A percentile compares a stretch with the other conserved stretches of the same genome.
phyloP scores from a whole-genome alignment of 371 early-diverging fungal genomes.

The Chytridium lagenaria region DNA sequence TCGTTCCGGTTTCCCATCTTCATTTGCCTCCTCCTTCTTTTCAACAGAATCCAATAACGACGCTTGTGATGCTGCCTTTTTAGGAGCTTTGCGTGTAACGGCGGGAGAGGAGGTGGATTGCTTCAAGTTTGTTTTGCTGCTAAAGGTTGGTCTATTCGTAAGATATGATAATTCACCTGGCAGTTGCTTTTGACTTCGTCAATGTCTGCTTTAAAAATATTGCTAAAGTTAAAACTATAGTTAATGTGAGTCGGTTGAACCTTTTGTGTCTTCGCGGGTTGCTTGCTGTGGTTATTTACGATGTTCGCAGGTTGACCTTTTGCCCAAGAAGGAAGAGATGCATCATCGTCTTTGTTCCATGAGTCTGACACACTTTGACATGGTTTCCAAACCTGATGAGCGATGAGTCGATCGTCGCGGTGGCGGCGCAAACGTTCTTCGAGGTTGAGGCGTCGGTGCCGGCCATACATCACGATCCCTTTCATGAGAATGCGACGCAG shows the following conservation, averaged over 20 bases:
- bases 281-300: neutral
- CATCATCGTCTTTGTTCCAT: too few species aligned
- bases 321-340: slow-evolving; percentile 53
- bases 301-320: slow-evolving; percentile 31
- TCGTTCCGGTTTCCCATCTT: slow-evolving; percentile 18
- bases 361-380: too few species aligned
- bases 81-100: neutral
- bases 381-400: slow-evolving; percentile 25
- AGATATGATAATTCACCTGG: neutral
- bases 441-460: slow-evolving; percentile 46
- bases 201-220: neutral
- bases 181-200: slow-evolving; percentile 6
- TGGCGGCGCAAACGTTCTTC: slow-evolving; percentile 17
- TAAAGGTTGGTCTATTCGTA: neutral
- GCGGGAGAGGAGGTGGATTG: slow-evolving; percentile 11
- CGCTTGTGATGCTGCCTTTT: slow-evolving; percentile 35
- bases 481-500: neutral
- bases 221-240: neutral
- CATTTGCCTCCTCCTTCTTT: slow-evolving; percentile 26
- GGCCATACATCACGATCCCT: slow-evolving; percentile 58
- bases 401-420: slow-evolving; percentile 12
- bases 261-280: slow-evolving; percentile 7
- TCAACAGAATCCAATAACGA: slow-evolving; percentile 31
- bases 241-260: too few species aligned
- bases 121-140: slow-evolving; percentile 11